Base-by-base conservation (phyloP, 371 early-diverging fungal species). In the Apophysomyces trapeziformis region DNA sequence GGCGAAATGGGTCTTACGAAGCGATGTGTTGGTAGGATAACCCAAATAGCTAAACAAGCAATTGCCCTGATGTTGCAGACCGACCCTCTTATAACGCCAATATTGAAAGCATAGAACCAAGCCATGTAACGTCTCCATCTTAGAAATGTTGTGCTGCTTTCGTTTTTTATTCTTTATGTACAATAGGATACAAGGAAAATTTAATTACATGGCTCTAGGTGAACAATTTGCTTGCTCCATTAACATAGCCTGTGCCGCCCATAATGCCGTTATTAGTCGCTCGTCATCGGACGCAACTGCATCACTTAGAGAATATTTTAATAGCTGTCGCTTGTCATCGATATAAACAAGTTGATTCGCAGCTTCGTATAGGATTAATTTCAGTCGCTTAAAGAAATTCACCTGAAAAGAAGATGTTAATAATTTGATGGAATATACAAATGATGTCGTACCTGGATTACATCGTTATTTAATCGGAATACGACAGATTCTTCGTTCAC, bases 301-400 rank as follows among this genome's bases (percentile, higher is more conserved):
- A 26, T 71, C 71, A 7, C 35, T 43, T 4, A 71, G 7, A 3
- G 21, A 14, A 26, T 71, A 71, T 46, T 64, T 63, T n/a, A 36
- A 35, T 13, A 64, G 38, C 9, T 64, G 37, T 37, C 64, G 45
- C 36, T 57, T 54, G 57, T 73, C 60, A 59, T 85, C 75, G 36
- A 90, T 80, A 64, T 76, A 86, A 8, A 88, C 80, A 7, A 90
- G 69, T n/a, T 72, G 65, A 11, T 58, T 59, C 9, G 78, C 90
- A 57, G 84, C 83, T 63, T 82, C 68, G 38, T 80, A 80, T 18
- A 94, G 63, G 14, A 93, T 81, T 39, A 94, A 72, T 70, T 93
- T 93, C 7, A 84, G 80, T 66, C 91, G 92, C 67, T 92, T 88
- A 63, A 79, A 84, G 68, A 93, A 85, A 67, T 90, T 93, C 66